Percentiles rank a stretch among this genome's conserved stretches.
These are phyloP conservation scores for Anthracocystis setariae DNA, from an alignment of 1,284 basidiomycete species.

Conservation along the genomic window DNA sequence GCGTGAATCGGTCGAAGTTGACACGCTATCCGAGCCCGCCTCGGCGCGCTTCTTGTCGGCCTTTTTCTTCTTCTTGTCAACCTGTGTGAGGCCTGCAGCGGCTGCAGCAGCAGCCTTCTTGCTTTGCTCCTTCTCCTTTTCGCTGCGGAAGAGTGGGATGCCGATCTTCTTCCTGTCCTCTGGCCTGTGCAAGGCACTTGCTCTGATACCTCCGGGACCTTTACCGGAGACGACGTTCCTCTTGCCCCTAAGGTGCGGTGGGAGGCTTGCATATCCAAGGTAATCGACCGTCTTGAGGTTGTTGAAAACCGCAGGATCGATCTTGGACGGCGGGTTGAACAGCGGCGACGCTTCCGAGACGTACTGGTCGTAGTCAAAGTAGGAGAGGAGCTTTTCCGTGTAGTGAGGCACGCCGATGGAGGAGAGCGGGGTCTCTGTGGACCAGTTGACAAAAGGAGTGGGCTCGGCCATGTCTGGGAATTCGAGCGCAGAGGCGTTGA, in stretches of 20 bases:
- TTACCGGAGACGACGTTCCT: conserved; percentile 77
- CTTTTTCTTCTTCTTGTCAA: conserved; percentile 48
- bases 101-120: conserved; percentile 59
- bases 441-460: conserved; percentile 79
- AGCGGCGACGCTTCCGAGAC: conserved; percentile 69
- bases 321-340: conserved; percentile 75
- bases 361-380: conserved; percentile 71
- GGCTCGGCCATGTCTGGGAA: conserved; percentile 82
- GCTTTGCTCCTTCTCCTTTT: conserved; percentile 71
- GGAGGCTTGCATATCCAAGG: conserved; percentile 84
- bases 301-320: conserved; percentile 80
- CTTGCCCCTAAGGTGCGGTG: conserved; percentile 82
- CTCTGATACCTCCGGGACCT: conserved; percentile 47
- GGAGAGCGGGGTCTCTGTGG: conserved; percentile 86
- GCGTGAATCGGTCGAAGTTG: conserved; percentile 21
- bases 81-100: conserved; percentile 18
- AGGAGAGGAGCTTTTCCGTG: conserved; percentile 79
- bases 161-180: conserved; percentile 66
- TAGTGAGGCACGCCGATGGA: conserved; percentile 91
- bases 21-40: conserved; percentile 21
- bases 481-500: conserved; percentile 82
- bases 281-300: conserved; percentile 87
- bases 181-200: conserved; percentile 45
- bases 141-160: conserved; percentile 82
- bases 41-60: conserved; percentile 29